Conservation (phyloP, 495 filamentous ascomycete genomes). For the Articulospora tetracladia region DNA sequence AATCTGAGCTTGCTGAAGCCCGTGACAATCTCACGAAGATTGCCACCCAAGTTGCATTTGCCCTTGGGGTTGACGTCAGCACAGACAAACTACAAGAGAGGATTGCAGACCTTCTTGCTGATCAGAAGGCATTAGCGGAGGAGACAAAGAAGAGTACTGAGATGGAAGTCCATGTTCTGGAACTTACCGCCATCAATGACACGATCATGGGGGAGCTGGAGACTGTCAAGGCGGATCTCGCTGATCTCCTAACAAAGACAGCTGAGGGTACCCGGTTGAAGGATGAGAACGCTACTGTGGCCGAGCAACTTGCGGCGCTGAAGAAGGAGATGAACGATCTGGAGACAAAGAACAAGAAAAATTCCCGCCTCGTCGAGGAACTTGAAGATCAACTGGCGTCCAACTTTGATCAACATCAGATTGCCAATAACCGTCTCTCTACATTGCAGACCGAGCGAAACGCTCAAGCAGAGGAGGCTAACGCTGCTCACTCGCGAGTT, state of each 20-base stretch:
- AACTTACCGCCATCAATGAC: conserved; percentile 49
- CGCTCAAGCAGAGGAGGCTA: conserved; percentile 56
- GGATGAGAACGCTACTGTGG: conserved; percentile 54
- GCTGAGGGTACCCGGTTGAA: conserved; percentile 35
- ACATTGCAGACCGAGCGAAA: conserved; percentile 68
- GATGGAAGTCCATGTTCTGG: conserved; percentile 42
- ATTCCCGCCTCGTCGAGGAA: conserved; percentile 86
- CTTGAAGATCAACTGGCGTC: conserved; percentile 94
- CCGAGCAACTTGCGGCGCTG: conserved; percentile 66
- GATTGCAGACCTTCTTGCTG: conserved; percentile 46
- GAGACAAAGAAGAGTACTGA: conserved; percentile 54
- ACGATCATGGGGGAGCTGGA: conserved; percentile 52
- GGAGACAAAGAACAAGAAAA: conserved; percentile 69
- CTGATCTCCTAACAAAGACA: conserved; percentile 35
- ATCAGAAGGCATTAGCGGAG: conserved; percentile 42
- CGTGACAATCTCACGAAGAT: conserved; percentile 65
- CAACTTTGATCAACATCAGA: conserved; percentile 89
- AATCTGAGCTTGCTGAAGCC: conserved; percentile 66
- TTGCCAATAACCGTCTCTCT: conserved; percentile 71
- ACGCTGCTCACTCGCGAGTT: conserved; percentile 36
- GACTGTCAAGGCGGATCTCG: conserved; percentile 40
- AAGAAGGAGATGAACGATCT: conserved; percentile 67
- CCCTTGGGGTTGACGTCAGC: conserved; percentile 48
- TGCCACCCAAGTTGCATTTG: conserved; percentile 49
- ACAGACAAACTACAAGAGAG: conserved; percentile 51